Conservation (phyloP, 208 protist species). For the Acanthamoeba royreba region DNA sequence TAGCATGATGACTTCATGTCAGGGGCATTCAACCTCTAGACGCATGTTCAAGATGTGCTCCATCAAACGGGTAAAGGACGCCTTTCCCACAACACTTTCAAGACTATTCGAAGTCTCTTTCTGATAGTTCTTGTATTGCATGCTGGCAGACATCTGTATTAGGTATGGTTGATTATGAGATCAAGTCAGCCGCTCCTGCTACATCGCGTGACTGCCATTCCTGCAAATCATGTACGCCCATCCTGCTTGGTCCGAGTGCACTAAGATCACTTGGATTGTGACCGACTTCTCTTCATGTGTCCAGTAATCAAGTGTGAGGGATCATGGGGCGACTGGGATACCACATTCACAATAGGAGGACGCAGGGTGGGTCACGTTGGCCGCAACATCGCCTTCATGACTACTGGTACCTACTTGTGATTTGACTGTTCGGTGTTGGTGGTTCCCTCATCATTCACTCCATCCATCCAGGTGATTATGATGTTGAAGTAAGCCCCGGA, state of each 20-base stretch:
- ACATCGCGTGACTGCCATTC: not conserved
- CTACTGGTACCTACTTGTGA: not conserved
- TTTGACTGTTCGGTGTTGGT: not conserved
- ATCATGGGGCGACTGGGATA: constrained; percentile 2
- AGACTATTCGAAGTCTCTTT: not conserved
- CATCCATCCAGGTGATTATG: not conserved
- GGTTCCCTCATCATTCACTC: not conserved
- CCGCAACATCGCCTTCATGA: constrained; percentile 29
- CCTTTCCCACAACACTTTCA: not conserved
- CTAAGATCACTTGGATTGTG: not conserved
- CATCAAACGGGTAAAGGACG: not conserved
- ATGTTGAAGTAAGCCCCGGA: not conserved
- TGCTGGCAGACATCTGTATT: not conserved
- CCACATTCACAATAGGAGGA: not conserved
- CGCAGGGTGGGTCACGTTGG: not conserved
- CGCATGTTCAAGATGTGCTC: constrained; percentile 36
- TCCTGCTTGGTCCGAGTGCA: not conserved
- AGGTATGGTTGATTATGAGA: not conserved
- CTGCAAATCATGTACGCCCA: not conserved
- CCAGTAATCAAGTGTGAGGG: constrained; percentile 22
- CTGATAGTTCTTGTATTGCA: not conserved
- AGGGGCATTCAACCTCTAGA: not conserved
- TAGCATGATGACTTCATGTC: not conserved
- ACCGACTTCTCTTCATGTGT: not conserved
- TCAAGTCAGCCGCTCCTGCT: not conserved